These are phyloP conservation scores for Parascedosporium putredinis DNA, from an alignment of 2,329 filamentous ascomycete genomes.

Conservation along the genomic window DNA sequence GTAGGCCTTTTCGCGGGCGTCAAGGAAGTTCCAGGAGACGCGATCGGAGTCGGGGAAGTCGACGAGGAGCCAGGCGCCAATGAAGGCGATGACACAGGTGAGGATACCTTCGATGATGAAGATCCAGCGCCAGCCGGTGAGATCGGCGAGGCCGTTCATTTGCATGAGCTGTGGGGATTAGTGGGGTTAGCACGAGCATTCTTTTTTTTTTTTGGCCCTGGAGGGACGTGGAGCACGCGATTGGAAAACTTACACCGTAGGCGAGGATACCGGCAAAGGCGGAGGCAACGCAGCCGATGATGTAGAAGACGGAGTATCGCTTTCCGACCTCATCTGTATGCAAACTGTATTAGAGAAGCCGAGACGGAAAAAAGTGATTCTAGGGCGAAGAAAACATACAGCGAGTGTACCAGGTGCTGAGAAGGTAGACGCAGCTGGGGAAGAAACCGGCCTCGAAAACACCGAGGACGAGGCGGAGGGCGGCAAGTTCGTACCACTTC, in stretches of 20 bases:
- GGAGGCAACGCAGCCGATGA: conserved; percentile 55
- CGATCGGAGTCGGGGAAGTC: conserved; percentile 52
- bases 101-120: conserved; percentile 46
- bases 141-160: conserved; percentile 42
- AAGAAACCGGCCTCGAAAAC: conserved; percentile 63
- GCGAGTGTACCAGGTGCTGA: conserved; percentile 65
- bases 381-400: conserved; percentile 29
- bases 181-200: too few species aligned
- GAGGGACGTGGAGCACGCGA: too few species aligned
- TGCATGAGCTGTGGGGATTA: conserved; percentile 43
- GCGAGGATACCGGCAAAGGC: conserved; percentile 60
- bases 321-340: conserved; percentile 54
- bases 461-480: conserved; percentile 48
- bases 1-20: conserved; percentile 38
- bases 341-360: not conserved
- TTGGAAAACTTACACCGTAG: conserved; percentile 53
- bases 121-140: conserved; percentile 59
- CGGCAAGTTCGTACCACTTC: conserved; percentile 40
- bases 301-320: conserved; percentile 58
- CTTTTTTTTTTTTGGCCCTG: too few species aligned
- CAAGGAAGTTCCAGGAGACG: conserved; percentile 42
- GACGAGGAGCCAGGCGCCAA: conserved; percentile 47
- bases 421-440: conserved; percentile 58
- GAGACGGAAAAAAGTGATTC: not conserved
- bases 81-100: conserved; percentile 40